Conservation (phyloP, 1,284 basidiomycete species). For the Schizophyllum commune region DNA sequence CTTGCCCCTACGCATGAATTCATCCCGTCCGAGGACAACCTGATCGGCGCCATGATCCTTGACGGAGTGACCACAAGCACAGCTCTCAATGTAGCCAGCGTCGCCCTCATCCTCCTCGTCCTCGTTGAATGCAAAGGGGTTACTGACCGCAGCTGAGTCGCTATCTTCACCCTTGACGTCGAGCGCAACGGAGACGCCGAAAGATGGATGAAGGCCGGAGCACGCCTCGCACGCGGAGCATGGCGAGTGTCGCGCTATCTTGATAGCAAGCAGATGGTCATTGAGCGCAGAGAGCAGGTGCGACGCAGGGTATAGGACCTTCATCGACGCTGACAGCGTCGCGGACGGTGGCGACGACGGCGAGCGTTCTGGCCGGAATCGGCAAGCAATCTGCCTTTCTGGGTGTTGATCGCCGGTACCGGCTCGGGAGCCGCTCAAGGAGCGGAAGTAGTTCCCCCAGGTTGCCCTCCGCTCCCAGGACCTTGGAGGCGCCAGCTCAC, state of each 20-base stretch:
- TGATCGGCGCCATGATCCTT: conserved; percentile 65
- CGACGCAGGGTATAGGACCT: conserved; percentile 55
- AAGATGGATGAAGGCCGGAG: conserved; percentile 59
- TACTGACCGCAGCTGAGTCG: neutral
- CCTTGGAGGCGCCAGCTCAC: neutral
- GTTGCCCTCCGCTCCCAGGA: too few relatives aligned
- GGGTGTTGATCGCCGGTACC: neutral
- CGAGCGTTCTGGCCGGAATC: neutral
- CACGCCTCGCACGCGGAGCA: conserved; percentile 58
- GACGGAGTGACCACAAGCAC: conserved; percentile 71
- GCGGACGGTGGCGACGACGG: neutral
- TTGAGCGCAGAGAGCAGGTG: conserved; percentile 39
- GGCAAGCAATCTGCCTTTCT: neutral
- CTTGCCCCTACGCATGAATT: conserved; percentile 64
- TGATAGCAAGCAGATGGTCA: conserved; percentile 46
- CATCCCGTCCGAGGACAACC: conserved; percentile 42
- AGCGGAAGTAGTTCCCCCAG: neutral
- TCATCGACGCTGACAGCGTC: conserved; percentile 28
- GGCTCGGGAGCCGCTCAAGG: neutral
- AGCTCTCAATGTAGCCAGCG: conserved; percentile 53
- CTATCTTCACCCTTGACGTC: conserved; percentile 38
- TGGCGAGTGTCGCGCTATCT: conserved; percentile 67
- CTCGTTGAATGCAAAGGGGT: conserved; percentile 26
- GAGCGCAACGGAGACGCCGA: conserved; percentile 45
- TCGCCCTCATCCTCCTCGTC: conserved; percentile 49